These are phyloP conservation scores for Melaleuca quinquenervia DNA, from an alignment of 345 rosid species.

Conservation along the genomic window DNA sequence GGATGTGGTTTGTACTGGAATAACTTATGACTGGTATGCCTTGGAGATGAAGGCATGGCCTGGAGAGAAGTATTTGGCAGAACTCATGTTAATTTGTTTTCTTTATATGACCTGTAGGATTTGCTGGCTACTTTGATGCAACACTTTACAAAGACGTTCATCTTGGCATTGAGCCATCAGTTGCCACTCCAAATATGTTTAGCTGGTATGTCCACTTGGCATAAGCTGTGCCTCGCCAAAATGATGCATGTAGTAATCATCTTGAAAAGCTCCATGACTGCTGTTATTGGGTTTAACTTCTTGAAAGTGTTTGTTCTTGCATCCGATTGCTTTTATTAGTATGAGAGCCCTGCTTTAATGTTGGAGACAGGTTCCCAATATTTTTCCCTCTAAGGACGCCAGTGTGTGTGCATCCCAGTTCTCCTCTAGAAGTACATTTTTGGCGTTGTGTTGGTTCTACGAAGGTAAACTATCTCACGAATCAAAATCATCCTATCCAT, in stretches of 20 bases:
- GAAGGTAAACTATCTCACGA: slow-evolving; percentile 39
- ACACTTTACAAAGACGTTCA: slow-evolving; percentile 88
- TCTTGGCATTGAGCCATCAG: slow-evolving; percentile 90
- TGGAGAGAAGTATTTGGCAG: not conserved
- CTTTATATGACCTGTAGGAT: slow-evolving; percentile 35
- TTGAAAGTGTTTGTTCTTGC: not conserved
- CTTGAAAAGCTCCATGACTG: not conserved
- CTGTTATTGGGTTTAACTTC: not conserved
- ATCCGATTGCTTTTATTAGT: not conserved
- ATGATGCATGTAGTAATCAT: not conserved
- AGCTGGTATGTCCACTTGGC: slow-evolving; percentile 54
- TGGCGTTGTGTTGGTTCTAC: slow-evolving; percentile 84
- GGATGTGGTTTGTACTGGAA: not conserved
- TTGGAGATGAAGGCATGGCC: not conserved
- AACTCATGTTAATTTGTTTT: not conserved
- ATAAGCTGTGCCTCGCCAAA: not conserved
- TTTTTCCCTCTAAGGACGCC: slow-evolving; percentile 94
- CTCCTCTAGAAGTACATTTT: slow-evolving; percentile 70
- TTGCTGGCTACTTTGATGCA: slow-evolving; percentile 94
- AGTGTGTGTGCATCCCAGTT: slow-evolving; percentile 39
- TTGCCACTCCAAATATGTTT: slow-evolving; percentile 95
- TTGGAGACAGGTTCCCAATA: slow-evolving; percentile 66
- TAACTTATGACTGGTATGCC: not conserved
- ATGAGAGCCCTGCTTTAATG: not conserved
- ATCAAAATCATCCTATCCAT: not conserved